Evolutionary conservation across 2,329 filamentous ascomycete species (phyloP), one percentile per base, ranked within the genome.

Genomic region (Hypoxylon sp.): DNA sequence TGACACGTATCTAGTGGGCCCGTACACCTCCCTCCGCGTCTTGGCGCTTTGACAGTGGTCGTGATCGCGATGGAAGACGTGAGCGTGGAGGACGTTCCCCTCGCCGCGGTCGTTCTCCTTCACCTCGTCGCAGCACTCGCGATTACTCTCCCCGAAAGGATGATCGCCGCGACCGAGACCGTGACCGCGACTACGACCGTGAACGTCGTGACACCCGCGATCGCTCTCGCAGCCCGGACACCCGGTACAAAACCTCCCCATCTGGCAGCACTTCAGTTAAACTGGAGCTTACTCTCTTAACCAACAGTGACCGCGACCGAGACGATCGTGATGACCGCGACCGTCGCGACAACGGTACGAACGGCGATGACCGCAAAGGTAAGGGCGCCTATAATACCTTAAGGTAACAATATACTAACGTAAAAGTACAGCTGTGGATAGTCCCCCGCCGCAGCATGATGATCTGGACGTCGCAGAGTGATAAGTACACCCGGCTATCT

Each of bases 11-110:
- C n/a, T 68, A 99, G 95, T 99, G 95, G 95, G 95, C 95, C 74
- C 92, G 95, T 73, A 99, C 95, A 74, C 95, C 95, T 74, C 95
- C 95, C 51, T 98, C 95, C 70, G 95, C 95, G 55, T 98, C 94
- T 28, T 99, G 95, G 95, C 92, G 95, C 66, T 99, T 99, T 77
- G 95, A 97, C 79, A 93, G 93, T 71, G 94, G 94, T 64, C 89
- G 91, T 74, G 91, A 93, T 74, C 91, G 89, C 69, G 88, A 90
- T 64, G 76, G 79, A 64, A 76, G 79, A 67, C 79, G 81, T 69
- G 78, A 76, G 68, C 85, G 79, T 68, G 77, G 84, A 62, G 85
- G 83, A 70, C 86, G 87, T 55, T 87, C 88, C 71, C 87, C 87
- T 68, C 88, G 88, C 64, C 85, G 87, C 66, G 85, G 90, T 71